Conservation (phyloP, 495 filamentous ascomycete genomes). For the Penicillium atrosanguineum region DNA sequence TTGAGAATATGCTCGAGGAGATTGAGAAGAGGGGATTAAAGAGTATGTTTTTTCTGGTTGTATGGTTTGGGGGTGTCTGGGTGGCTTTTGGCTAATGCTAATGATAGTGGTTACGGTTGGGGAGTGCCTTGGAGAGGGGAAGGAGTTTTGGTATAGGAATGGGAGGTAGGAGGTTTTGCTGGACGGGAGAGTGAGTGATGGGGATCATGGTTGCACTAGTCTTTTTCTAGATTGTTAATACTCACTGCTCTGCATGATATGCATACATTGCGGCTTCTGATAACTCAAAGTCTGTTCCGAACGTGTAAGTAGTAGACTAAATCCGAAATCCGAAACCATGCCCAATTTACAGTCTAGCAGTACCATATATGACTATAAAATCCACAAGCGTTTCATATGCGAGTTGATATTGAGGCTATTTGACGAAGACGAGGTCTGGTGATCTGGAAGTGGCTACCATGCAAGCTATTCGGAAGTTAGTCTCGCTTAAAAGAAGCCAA, state of each 20-base stretch:
- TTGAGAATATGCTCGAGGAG: slow-evolving; percentile 35
- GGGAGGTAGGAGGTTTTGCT: not conserved
- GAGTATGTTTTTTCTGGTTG: slow-evolving; percentile 19
- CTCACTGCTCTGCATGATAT: not conserved
- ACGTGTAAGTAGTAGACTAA: too few relatives aligned
- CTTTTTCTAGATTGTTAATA: not conserved
- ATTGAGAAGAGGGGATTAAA: slow-evolving; percentile 29
- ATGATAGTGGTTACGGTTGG: slow-evolving; percentile 63
- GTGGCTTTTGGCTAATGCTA: not conserved
- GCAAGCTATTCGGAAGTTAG: not conserved
- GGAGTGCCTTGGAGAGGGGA: slow-evolving; percentile 67
- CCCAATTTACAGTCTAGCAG: too few relatives aligned
- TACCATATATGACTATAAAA: too few relatives aligned
- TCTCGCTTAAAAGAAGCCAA: too few relatives aligned
- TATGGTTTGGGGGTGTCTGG: not conserved
- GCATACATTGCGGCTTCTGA: not conserved
- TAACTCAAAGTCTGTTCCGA: too few relatives aligned
- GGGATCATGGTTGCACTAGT: not conserved
- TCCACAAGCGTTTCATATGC: too few relatives aligned
- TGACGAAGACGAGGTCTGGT: too few relatives aligned
- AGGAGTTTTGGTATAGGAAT: slow-evolving; percentile 61
- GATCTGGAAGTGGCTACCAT: too few relatives aligned
- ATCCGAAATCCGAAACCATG: too few relatives aligned
- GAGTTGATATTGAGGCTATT: too few relatives aligned
- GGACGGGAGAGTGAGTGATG: not conserved